These are phyloP conservation scores for Xylaria nigripes DNA, from an alignment of 495 filamentous ascomycete species.

Conservation along the genomic window DNA sequence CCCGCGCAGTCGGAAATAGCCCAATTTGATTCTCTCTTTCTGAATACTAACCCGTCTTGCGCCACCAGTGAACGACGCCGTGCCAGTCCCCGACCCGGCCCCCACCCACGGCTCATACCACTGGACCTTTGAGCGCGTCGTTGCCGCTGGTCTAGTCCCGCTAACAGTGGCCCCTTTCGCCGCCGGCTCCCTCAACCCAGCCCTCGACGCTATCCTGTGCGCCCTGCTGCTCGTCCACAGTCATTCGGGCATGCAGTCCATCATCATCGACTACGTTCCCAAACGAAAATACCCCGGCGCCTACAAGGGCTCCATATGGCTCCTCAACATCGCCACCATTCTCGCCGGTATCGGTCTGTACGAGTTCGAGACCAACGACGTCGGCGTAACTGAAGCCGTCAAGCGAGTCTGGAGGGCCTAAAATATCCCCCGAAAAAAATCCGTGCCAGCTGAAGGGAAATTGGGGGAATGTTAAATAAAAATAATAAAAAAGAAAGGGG, in stretches of 20 bases:
- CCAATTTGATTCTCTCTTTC: background rate
- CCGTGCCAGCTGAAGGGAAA: background rate
- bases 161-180: slow-evolving; percentile 88
- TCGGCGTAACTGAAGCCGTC: slow-evolving; percentile 82
- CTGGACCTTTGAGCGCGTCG: slow-evolving; percentile 88
- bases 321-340: slow-evolving; percentile 66
- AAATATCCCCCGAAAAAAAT: too few relatives aligned
- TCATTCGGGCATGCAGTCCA: slow-evolving; percentile 85
- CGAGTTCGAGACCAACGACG: slow-evolving; percentile 99
- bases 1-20: background rate
- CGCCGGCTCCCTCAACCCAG: slow-evolving; percentile 79
- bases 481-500: background rate
- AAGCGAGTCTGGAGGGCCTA: slow-evolving; percentile 78
- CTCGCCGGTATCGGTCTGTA: slow-evolving; percentile 83
- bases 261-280: slow-evolving; percentile 89
- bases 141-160: slow-evolving; percentile 72
- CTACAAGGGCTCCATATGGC: slow-evolving; percentile 59
- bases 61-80: slow-evolving; percentile 73
- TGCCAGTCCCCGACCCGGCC: slow-evolving; percentile 58
- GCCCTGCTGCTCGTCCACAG: slow-evolving; percentile 80
- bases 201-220: slow-evolving; percentile 78
- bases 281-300: slow-evolving; percentile 57
- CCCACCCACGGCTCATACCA: slow-evolving; percentile 90
- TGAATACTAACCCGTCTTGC: background rate
- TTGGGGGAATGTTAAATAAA: too few relatives aligned